A percentile compares a stretch with the other conserved stretches of the same genome.
phyloP scores from a whole-genome alignment of 1,284 basidiomycete genomes.

The Heterobasidion parviporum region DNA sequence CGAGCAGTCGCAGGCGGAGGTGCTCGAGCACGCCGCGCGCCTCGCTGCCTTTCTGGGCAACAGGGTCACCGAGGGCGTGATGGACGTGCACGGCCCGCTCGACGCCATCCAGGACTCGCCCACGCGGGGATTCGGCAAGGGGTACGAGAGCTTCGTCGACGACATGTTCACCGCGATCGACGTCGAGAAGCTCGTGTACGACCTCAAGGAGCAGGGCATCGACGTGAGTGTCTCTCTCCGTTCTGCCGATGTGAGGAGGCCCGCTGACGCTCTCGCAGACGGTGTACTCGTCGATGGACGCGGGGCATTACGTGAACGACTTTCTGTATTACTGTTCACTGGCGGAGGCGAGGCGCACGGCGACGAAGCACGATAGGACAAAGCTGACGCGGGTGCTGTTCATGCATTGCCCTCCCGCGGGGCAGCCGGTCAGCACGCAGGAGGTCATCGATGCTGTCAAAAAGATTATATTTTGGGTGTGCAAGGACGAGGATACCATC shows the following conservation, averaged over 20 bases:
- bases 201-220: constrained; percentile 48
- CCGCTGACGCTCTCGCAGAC: constrained; percentile 27
- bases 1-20: constrained; percentile 25
- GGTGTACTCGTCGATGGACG: constrained; percentile 67
- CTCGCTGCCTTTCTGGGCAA: constrained; percentile 5
- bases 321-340: constrained; percentile 74
- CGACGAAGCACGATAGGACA: constrained; percentile 44
- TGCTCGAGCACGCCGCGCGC: constrained; percentile 21
- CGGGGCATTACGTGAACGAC: constrained; percentile 71
- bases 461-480: constrained; percentile 52
- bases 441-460: constrained; percentile 61
- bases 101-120: constrained; percentile 23
- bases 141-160: constrained; percentile 37
- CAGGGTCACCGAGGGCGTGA: not conserved
- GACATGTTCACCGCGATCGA: constrained; percentile 40
- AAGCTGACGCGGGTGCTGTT: constrained; percentile 44
- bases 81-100: constrained; percentile 15
- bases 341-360: constrained; percentile 54
- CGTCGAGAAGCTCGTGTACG: constrained; percentile 41
- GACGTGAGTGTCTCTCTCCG: constrained; percentile 36
- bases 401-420: constrained; percentile 62
- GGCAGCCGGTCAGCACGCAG: constrained; percentile 50
- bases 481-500: constrained; percentile 17
- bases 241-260: not conserved
- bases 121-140: constrained; percentile 41